Evolutionary conservation across 805 yeast genomes (phyloP), one percentile per base, ranked within the genome.

Genomic region (Nadsonia fulvescens): DNA sequence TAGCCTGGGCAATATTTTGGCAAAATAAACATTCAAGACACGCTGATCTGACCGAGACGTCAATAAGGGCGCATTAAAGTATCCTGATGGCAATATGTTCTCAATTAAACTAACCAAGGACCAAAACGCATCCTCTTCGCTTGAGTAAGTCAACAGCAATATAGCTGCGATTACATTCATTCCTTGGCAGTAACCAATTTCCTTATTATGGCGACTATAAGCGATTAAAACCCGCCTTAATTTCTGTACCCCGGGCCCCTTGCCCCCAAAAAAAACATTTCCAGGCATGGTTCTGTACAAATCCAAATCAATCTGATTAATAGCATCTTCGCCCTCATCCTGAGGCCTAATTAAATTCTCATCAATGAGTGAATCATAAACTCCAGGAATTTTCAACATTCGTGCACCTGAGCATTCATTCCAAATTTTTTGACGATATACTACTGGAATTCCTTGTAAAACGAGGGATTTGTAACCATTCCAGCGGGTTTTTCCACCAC

Each of bases 91-190:
- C 6, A 66, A 39, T 9, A 63, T 52, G 26, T 62, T 62, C 29
- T 62, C 67, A 8, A 60, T 44, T 16, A 67, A 32, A 3, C 58
- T 60, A 13, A 60, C 58, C 31, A 63, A 58, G 3, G 58, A 47
- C 70, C 71, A 64, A 32, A 63, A 66, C 5, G 66, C 56, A 28
- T 63, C 70, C 30, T 61, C 70, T 25, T 61, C 63, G 3, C 54
- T 47, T 4, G 54, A 48, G 24, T 45, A 54, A 1, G 58, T 56
- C 12, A 66, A 38, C 8, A 66, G 39, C 6, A 66, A 33, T 23
- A 59, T 61, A 0, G 68, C 74, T 7, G 58, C 61, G n/a, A 66
- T 59, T 36, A 65, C 57, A 38, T 66, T 66, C 74, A 66, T 48
- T 1, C 74, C 74, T 36, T 66, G 74, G 27, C 66, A 60, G 39